Base-by-base conservation (phyloP, 202 grass and related monocot genomes). In the Schoenoplectus tabernaemontani region DNA sequence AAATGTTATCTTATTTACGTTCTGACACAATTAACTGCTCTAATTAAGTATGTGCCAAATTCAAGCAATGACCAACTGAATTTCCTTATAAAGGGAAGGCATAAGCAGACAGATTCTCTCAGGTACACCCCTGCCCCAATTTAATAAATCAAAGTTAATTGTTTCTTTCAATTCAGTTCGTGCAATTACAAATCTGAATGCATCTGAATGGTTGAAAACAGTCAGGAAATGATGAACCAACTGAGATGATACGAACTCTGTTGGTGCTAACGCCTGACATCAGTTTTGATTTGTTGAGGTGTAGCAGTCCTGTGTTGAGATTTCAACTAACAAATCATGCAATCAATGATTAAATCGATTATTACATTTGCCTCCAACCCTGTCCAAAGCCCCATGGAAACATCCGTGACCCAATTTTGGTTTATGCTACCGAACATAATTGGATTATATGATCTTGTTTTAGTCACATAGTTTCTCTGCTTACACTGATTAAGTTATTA, bases 301-400 rank as follows among this genome's bases (percentile, higher is more conserved):
- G 47, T 75, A 75, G 24, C 44, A 54, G 16, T 75, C 47, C 47
- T 56, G 47, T 75, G 70, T 75, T 75, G 70, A 75, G 70, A 75
- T 75, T 30, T 75, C 47, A 75, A 56, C 70, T 56, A 56, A 75
- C 70, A 7, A n/a, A 36, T 54, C 0, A 75, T 56, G 16, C 16
- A 36, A 75, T 75, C 30, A 75, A 75, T 75, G 47, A 75, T 75
- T 75, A 23, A 4, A 43, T 51, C 5, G 26, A 73, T 73, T 33
- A 33, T 73, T 50, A 73, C 24, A 1, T 23, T 73, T 73, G n/a
- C n/a, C 16, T 16, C 8, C 36, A 39, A 39, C 0, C 16, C 63
- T 41, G 20, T 66, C 22, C 11, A 15, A 15, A 56, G 16, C 5
- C 6, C 44, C 42, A 50, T 11, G 67, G 12, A 72, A 26, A 50